phyloP scores from a whole-genome alignment of 768 basidiomycete species.

The Zangia roseola region DNA sequence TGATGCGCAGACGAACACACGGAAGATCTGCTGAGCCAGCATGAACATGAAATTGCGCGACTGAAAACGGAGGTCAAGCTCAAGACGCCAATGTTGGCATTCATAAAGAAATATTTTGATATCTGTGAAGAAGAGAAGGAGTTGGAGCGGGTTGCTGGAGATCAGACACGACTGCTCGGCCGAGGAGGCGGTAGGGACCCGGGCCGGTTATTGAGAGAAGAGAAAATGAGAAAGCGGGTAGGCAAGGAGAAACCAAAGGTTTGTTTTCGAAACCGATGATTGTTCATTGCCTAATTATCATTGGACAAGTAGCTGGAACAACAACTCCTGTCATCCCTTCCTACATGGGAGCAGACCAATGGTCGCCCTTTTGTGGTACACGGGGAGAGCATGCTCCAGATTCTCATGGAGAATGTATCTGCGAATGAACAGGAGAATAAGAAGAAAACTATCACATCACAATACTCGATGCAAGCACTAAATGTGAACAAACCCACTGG shows the following conservation, averaged over 20 bases:
- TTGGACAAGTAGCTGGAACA: constrained; percentile 77
- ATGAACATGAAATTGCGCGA: constrained; percentile 80
- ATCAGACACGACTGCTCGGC: constrained; percentile 79
- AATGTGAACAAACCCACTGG: constrained; percentile 19
- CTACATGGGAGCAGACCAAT: constrained; percentile 81
- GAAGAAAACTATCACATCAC: constrained; percentile 43
- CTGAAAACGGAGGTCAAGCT: constrained; percentile 80
- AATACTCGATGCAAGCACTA: constrained; percentile 31
- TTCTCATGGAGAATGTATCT: constrained; percentile 71
- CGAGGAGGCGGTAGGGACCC: constrained; percentile 75
- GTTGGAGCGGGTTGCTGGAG: constrained; percentile 74
- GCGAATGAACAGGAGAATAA: constrained; percentile 82
- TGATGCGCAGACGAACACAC: constrained; percentile 70
- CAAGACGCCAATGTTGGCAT: constrained; percentile 72
- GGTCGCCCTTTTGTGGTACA: constrained; percentile 79
- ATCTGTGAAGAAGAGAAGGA: constrained; percentile 90
- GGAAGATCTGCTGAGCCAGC: constrained; percentile 80
- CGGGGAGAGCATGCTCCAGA: constrained; percentile 76
- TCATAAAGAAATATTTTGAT: constrained; percentile 85
- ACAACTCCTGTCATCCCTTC: constrained; percentile 75
- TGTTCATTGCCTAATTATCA: not conserved
- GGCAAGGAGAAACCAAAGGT: constrained; percentile 91
- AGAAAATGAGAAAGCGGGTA: constrained; percentile 96
- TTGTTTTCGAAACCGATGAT: constrained; percentile 4
- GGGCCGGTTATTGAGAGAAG: constrained; percentile 84